Percentiles rank a stretch among this genome's conserved stretches.
Conservation (phyloP, 805 yeast species). For the Zygotorulaspora florentina region DNA sequence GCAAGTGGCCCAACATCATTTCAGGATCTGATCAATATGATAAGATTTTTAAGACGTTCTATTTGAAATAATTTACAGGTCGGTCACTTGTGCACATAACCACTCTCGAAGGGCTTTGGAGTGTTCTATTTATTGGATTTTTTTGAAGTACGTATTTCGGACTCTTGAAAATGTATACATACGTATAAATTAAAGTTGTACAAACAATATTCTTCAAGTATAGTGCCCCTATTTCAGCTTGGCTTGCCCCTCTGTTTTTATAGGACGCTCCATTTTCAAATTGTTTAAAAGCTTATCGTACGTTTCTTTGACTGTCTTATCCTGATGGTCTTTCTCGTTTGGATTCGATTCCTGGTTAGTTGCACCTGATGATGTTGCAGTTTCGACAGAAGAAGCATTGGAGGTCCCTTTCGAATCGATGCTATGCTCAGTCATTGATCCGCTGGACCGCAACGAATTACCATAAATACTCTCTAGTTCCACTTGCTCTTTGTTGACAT, state of each 20-base stretch:
- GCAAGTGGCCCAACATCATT: conserved; percentile 8
- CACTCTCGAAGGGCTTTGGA: too few species aligned
- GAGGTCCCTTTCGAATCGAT: conserved; percentile 2
- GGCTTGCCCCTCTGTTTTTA: conserved; percentile 1
- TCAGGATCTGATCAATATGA: conserved; percentile 12
- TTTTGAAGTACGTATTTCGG: not conserved
- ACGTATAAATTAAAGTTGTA: conserved; percentile 1
- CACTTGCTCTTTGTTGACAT: conserved; percentile 53
- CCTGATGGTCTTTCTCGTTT: conserved; percentile 18
- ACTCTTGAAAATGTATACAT: not conserved
- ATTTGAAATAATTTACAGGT: not conserved
- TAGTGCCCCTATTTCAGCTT: not conserved
- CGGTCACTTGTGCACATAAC: too few species aligned
- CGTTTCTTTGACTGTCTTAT: conserved; percentile 58
- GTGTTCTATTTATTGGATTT: not conserved
- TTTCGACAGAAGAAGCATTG: not conserved
- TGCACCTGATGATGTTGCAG: not conserved
- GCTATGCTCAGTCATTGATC: not conserved
- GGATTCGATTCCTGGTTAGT: not conserved
- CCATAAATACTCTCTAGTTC: conserved; percentile 49
- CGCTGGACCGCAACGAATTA: conserved; percentile 10
- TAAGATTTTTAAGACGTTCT: conserved; percentile 10
- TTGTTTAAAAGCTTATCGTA: conserved; percentile 69
- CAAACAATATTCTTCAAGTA: not conserved
- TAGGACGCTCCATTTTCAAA: conserved; percentile 40